Evolutionary conservation across 202 grass and related monocot species (phyloP).

Genomic region (Bolboschoenoplectus hybrid): DNA sequence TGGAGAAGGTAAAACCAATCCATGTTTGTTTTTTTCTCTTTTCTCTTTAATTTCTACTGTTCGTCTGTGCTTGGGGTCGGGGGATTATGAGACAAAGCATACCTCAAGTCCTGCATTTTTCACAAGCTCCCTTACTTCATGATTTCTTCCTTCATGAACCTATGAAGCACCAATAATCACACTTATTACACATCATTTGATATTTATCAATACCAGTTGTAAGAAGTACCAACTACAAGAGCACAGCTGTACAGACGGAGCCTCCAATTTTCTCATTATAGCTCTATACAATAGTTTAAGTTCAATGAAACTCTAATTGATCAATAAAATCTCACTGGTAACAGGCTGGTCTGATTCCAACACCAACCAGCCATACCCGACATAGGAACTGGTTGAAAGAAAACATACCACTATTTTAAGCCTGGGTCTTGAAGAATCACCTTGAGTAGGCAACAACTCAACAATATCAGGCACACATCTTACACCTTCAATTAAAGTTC

Average conservation of each 20-base stretch:
- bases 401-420: conserved; percentile 83
- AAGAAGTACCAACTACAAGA: conserved; percentile 35
- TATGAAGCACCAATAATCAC: conserved; percentile 48
- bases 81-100: conserved; percentile 28
- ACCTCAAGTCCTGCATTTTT: conserved; percentile 87
- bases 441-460: conserved; percentile 61
- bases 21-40: not conserved
- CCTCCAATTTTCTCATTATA: not conserved
- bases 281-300: not conserved
- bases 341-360: not conserved
- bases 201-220: conserved; percentile 10
- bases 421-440: conserved; percentile 64
- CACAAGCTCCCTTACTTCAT: conserved; percentile 94
- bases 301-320: not conserved
- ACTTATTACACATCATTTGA: conserved; percentile 32
- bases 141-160: conserved; percentile 98
- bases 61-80: not conserved
- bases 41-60: not conserved
- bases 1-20: conserved; percentile 1
- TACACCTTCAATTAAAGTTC: conserved; percentile 75
- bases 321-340: not conserved
- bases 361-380: not conserved
- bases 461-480: conserved; percentile 85
- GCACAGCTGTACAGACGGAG: conserved; percentile 17
- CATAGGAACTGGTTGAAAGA: conserved; percentile 34